A percentile compares a stretch with the other conserved stretches of the same genome.
Evolutionary conservation across 2,329 filamentous ascomycete species (phyloP).

Genomic region (Talaromyces sp.): DNA sequence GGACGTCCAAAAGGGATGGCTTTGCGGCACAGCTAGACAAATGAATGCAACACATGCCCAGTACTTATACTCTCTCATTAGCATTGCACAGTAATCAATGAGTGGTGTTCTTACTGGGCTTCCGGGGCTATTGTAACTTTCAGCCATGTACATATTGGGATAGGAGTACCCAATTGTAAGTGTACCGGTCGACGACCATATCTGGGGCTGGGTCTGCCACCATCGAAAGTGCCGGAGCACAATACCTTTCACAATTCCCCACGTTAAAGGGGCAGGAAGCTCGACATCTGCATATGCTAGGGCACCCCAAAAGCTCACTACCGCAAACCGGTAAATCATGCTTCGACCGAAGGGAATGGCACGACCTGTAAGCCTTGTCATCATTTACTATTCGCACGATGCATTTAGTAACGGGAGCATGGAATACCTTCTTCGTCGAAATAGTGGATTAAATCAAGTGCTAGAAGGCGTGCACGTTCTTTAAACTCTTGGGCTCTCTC

Average conservation of each 20-base stretch:
- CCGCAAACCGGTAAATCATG: slow-evolving; percentile 21
- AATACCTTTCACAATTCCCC: slow-evolving; percentile 16
- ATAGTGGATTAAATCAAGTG: slow-evolving; percentile 20
- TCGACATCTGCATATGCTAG: slow-evolving; percentile 12
- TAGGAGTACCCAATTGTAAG: slow-evolving; percentile 13
- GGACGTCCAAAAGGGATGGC: slow-evolving; percentile 14
- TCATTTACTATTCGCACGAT: not conserved
- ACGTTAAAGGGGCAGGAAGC: slow-evolving; percentile 13
- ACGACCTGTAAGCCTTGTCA: not conserved
- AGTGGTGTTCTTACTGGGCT: not conserved
- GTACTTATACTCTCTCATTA: slow-evolving; percentile 18
- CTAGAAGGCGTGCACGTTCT: slow-evolving; percentile 20
- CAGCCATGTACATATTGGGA: slow-evolving; percentile 8
- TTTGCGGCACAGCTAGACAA: not conserved
- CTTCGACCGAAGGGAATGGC: slow-evolving; percentile 15
- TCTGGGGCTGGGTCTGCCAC: slow-evolving; percentile 18
- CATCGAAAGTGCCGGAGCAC: slow-evolving; percentile 19
- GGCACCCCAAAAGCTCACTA: slow-evolving; percentile 21
- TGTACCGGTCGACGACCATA: slow-evolving; percentile 10
- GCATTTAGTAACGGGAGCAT: not conserved
- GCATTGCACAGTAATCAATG: not conserved
- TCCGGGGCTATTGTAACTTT: slow-evolving; percentile 21
- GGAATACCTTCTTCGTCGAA: slow-evolving; percentile 17
- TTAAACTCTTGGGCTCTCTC: slow-evolving; percentile 12
- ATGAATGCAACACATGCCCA: slow-evolving; percentile 12